A percentile compares a stretch with the other conserved stretches of the same genome.
These are phyloP conservation scores for Acanthamoeba sp. DNA, from an alignment of 208 protist genomes.

Conservation along the genomic window DNA sequence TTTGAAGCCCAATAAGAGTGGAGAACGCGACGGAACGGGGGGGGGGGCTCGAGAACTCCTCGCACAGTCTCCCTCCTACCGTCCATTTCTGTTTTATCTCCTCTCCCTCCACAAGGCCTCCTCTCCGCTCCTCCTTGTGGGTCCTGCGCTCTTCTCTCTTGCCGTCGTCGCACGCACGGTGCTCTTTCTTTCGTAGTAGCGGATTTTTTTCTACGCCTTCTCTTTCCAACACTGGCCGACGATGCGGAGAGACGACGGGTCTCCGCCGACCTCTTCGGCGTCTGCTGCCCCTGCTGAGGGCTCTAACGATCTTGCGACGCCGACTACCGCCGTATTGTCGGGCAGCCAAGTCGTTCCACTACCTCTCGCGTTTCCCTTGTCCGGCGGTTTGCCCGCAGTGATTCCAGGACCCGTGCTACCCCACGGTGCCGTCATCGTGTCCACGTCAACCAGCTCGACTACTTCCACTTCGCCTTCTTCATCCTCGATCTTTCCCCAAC, in stretches of 20 bases:
- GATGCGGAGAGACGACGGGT: background rate
- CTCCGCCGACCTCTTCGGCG: background rate
- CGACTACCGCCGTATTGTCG: background rate
- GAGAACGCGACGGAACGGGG: background rate
- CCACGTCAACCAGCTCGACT: background rate
- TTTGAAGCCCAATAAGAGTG: background rate
- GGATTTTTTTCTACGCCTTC: too few species aligned
- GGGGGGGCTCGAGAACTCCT: background rate
- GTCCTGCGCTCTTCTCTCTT: background rate
- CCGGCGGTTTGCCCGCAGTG: background rate
- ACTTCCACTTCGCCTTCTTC: background rate
- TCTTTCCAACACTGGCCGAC: too few species aligned
- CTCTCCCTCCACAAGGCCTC: background rate
- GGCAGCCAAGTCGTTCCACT: background rate
- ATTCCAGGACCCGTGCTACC: background rate
- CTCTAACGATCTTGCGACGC: background rate
- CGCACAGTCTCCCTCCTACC: background rate
- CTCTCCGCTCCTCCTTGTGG: background rate
- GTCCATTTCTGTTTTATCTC: background rate
- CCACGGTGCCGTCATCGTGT: background rate
- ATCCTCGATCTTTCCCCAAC: background rate
- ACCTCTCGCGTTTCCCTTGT: background rate
- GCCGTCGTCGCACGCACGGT: too few species aligned
- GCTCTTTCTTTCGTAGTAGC: too few species aligned
- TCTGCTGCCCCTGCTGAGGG: background rate